Percentiles rank a stretch among this genome's conserved stretches.
Conservation (phyloP, 306 rosid genomes). For the Cucumis sativus region DNA sequence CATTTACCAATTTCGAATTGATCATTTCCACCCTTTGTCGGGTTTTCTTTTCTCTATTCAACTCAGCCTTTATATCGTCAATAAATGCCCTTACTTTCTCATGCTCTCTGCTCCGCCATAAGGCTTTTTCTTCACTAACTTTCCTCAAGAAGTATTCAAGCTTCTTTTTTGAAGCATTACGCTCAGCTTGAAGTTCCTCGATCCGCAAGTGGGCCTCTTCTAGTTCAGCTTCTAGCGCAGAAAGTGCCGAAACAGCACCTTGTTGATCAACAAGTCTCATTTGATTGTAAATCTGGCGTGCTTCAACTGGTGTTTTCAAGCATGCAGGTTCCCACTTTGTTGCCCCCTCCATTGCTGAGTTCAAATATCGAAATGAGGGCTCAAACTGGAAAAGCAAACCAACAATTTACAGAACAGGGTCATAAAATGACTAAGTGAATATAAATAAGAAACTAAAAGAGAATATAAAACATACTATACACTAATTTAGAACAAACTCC, state of each 20-base stretch:
- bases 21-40: constrained; percentile 74
- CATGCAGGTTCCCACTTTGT: constrained; percentile 91
- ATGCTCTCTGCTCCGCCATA: constrained; percentile 85
- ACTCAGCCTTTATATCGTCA: constrained; percentile 67
- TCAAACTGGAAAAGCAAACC: constrained; percentile 23
- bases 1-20: constrained; percentile 76
- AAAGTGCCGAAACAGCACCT: constrained; percentile 45
- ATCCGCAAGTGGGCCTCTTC: constrained; percentile 66
- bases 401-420: background rate
- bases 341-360: constrained; percentile 71
- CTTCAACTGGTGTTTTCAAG: constrained; percentile 48
- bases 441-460: background rate
- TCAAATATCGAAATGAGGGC: constrained; percentile 46
- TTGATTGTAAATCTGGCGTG: constrained; percentile 41
- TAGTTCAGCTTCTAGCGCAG: constrained; percentile 68
- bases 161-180: constrained; percentile 75
- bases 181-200: constrained; percentile 82
- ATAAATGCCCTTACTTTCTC: constrained; percentile 76
- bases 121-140: constrained; percentile 64
- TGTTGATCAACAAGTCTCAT: constrained; percentile 64
- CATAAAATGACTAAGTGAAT: background rate
- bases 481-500: too few species aligned
- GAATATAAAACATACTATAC: background rate
- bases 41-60: constrained; percentile 69
- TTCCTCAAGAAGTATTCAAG: constrained; percentile 68